Conservation (phyloP, 164 flowering plant genomes). For the Litsea cubeba region DNA sequence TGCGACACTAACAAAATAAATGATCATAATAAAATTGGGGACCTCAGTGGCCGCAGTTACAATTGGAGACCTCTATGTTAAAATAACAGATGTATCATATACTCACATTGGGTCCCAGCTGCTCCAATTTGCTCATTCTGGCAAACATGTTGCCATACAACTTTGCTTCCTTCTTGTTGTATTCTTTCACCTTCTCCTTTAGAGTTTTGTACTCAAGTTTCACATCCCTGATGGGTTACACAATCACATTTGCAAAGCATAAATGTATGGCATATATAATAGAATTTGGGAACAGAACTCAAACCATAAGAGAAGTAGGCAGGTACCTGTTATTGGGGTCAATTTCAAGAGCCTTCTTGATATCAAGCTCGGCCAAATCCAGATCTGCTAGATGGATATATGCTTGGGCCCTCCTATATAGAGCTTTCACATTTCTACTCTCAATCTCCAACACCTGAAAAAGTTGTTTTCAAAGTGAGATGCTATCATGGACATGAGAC, state of each 20-base stretch:
- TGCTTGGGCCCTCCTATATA: slow-evolving; percentile 90
- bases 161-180: slow-evolving; percentile 86
- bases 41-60: too few relatives aligned
- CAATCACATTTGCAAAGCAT: too few relatives aligned
- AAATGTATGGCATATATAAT: too few relatives aligned
- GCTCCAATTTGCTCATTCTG: slow-evolving; percentile 49
- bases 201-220: slow-evolving; percentile 72
- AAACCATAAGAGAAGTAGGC: too few relatives aligned
- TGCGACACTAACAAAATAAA: too few relatives aligned
- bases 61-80: too few relatives aligned
- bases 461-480: too few relatives aligned
- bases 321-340: slow-evolving; percentile 85
- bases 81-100: not conserved
- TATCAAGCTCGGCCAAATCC: slow-evolving; percentile 86
- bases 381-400: slow-evolving; percentile 63
- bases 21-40: too few relatives aligned
- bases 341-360: slow-evolving; percentile 90
- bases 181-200: slow-evolving; percentile 84
- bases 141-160: slow-evolving; percentile 92
- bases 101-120: slow-evolving; percentile 33
- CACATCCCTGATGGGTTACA: slow-evolving; percentile 54
- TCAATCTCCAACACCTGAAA: slow-evolving; percentile 69
- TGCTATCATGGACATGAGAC: too few relatives aligned
- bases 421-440: slow-evolving; percentile 80
- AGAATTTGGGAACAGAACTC: too few relatives aligned